These are phyloP conservation scores for Carpinus viminea DNA, from an alignment of 306 rosid species.

Conservation along the genomic window DNA sequence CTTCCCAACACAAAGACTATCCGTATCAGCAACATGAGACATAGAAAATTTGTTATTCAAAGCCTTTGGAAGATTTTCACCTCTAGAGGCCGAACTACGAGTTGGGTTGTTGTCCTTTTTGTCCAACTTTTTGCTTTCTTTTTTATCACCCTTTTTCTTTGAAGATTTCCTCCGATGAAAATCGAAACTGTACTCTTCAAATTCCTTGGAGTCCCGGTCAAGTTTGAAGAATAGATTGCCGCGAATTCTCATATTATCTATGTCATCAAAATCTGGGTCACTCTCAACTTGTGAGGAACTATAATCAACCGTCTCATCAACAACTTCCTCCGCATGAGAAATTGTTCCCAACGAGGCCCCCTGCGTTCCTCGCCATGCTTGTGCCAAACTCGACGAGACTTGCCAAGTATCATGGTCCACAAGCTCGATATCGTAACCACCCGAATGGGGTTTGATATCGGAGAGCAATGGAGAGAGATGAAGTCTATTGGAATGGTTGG, in stretches of 20 bases:
- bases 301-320: conserved; percentile 34
- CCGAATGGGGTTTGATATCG: conserved; percentile 34
- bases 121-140: conserved; percentile 27
- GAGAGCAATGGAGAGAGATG: conserved; percentile 55
- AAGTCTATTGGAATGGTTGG: conserved; percentile 36
- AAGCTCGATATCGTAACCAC: conserved; percentile 57
- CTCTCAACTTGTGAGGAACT: conserved; percentile 29
- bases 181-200: conserved; percentile 74
- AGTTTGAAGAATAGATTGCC: conserved; percentile 75
- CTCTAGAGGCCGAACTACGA: conserved; percentile 19
- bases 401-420: conserved; percentile 71
- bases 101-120: conserved; percentile 27
- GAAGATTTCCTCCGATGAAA: conserved; percentile 69
- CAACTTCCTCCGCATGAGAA: conserved; percentile 27
- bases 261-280: conserved; percentile 67
- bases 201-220: conserved; percentile 77
- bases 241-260: conserved; percentile 71
- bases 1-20: conserved; percentile 27
- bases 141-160: conserved; percentile 35
- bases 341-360: conserved; percentile 19
- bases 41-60: conserved; percentile 14
- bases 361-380: conserved; percentile 52
- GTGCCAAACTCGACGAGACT: conserved; percentile 64
- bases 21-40: conserved; percentile 26
- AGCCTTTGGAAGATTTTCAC: conserved; percentile 38